Conservation (phyloP, 2,329 filamentous ascomycete species). For the Beauveria australis region DNA sequence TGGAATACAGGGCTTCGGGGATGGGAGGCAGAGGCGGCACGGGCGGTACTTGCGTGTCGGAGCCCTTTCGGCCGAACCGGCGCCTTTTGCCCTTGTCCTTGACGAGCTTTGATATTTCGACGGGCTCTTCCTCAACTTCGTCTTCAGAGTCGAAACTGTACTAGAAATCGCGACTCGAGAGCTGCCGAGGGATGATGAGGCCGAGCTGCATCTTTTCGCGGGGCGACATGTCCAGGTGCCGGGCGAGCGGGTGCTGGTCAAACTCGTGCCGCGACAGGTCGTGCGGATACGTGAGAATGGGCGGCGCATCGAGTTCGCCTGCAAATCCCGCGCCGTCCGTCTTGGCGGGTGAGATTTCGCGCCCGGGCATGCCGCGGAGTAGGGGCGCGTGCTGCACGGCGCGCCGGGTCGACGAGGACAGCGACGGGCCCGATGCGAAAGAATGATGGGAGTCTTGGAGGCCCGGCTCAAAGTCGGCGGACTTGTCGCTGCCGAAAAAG, state of each 20-base stretch:
- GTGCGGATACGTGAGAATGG: slow-evolving; percentile 25
- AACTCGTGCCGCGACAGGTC: slow-evolving; percentile 27
- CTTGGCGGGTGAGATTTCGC: slow-evolving; percentile 29
- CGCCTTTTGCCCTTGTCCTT: slow-evolving; percentile 10
- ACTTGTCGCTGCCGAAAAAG: not conserved
- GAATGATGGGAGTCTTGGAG: not conserved
- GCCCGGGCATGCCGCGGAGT: slow-evolving; percentile 29
- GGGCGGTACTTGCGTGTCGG: slow-evolving; percentile 16
- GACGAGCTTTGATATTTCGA: slow-evolving; percentile 3
- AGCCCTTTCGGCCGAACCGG: not conserved
- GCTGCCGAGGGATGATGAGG: slow-evolving; percentile 26
- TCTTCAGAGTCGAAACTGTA: slow-evolving; percentile 29
- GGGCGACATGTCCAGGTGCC: slow-evolving; percentile 20
- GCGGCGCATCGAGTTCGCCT: slow-evolving; percentile 22
- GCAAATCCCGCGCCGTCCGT: slow-evolving; percentile 29
- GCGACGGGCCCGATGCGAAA: not conserved
- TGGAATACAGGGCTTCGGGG: slow-evolving; percentile 20
- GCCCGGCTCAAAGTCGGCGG: not conserved
- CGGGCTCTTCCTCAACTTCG: slow-evolving; percentile 17
- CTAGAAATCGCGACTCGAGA: slow-evolving; percentile 27
- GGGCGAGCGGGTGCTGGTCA: slow-evolving; percentile 28
- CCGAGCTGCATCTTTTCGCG: slow-evolving; percentile 24
- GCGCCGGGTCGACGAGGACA: slow-evolving; percentile 2
- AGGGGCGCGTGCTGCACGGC: slow-evolving; percentile 30
- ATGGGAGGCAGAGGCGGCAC: slow-evolving; percentile 24